Evolutionary conservation across 2,329 filamentous ascomycete species (phyloP), one percentile per base, ranked within the genome.

Genomic region (Ascochyta fabae): DNA sequence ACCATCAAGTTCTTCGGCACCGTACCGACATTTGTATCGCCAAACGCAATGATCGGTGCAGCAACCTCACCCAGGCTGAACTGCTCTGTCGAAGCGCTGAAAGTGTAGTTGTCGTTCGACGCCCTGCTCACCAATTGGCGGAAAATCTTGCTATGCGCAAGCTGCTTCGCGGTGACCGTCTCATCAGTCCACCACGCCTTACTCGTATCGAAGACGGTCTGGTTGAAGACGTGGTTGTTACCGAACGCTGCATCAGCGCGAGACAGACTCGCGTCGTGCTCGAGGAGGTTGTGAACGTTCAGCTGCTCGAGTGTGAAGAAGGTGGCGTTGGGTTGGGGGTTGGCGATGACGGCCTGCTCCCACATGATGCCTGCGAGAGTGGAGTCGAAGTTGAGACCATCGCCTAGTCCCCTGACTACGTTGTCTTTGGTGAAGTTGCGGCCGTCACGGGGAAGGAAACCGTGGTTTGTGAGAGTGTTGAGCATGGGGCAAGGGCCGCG

Each of bases 141-240:
- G 1, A 73, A 77, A 0, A 81, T 45, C 53, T 81, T 80, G 60
- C 76, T 75, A 54, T 80, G 79, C 52, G 81, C 81, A 3, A 70
- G 39, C 56, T 64, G 62, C 23, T 65, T 38, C 1, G 60, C 55
- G 2, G 59, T 62, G 0, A 85, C 63, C 16, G 73, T 68, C 3
- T 75, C 65, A 0, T 53, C 71, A 0, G 77, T 81, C 80, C 81
- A 86, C 70, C 79, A 84, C 4, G 61, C 53, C 35, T 61, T 72
- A 0, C 77, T 78, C 51, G 77, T 68, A 47, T 80, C 76, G 66
- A 84, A 86, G 58, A 84, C 66, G 2, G 75, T 78, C 48, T 79
- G 71, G 68, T 85, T 83, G 74, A 86, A 85, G 51, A 78, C 52
- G 60, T 81, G 77, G 60, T 81, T 80, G 67, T 81, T 79, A 22